These are phyloP conservation scores for Apiotrichum porosum DNA, from an alignment of 1,284 basidiomycete species.

Conservation along the genomic window DNA sequence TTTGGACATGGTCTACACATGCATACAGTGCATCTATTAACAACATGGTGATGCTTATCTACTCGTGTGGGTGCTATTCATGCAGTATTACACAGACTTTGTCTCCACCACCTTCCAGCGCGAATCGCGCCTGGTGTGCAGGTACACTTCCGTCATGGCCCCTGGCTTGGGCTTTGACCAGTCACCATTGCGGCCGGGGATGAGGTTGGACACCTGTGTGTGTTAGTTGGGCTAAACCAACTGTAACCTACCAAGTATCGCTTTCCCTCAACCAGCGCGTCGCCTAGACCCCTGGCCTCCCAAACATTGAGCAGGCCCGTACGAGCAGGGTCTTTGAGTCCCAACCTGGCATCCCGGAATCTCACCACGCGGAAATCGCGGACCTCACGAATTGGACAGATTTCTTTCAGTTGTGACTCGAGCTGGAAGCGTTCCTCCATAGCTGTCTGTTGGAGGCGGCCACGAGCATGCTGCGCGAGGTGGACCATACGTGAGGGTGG, in stretches of 20 bases:
- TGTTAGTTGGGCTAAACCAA: background rate
- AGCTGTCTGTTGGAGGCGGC: conserved; percentile 55
- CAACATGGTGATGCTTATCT: too few relatives aligned
- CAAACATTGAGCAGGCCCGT: conserved; percentile 74
- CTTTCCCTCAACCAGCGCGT: conserved; percentile 61
- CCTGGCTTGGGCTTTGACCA: conserved; percentile 56
- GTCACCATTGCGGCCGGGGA: conserved; percentile 56
- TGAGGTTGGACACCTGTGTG: conserved; percentile 59
- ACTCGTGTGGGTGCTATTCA: too few relatives aligned
- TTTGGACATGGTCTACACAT: too few relatives aligned
- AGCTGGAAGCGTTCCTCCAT: conserved; percentile 58
- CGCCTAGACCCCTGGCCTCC: conserved; percentile 63
- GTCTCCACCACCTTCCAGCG: conserved; percentile 51
- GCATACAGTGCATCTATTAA: too few relatives aligned
- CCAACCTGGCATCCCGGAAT: conserved; percentile 63
- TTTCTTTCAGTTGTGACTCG: conserved; percentile 64
- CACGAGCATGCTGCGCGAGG: conserved; percentile 58
- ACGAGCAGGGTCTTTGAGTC: conserved; percentile 54
- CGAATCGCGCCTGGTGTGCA: conserved; percentile 60
- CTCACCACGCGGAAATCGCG: conserved; percentile 74
- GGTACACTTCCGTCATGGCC: conserved; percentile 57
- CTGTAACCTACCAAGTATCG: conserved; percentile 57
- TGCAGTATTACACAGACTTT: too few relatives aligned
- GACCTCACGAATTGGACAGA: conserved; percentile 72
- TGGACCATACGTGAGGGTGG: conserved; percentile 57